Percentiles rank a stretch among this genome's conserved stretches.
phyloP scores from a whole-genome alignment of 2,329 filamentous ascomycete genomes.

The Pseudogymnoascus sp. region DNA sequence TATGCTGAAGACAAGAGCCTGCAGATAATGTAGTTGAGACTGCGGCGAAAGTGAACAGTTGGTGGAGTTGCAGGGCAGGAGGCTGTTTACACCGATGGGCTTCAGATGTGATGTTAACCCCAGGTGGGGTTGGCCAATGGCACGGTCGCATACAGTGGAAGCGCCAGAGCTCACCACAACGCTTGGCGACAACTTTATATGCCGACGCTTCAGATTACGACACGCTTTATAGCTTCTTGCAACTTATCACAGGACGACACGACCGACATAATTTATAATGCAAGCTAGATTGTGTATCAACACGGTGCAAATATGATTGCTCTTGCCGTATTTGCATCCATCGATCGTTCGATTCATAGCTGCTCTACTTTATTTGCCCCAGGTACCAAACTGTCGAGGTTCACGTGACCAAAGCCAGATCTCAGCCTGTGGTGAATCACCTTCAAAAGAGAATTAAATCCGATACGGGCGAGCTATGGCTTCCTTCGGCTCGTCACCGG shows the following conservation, averaged over 20 bases:
- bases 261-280: not conserved
- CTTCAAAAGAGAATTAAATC: not conserved
- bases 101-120: conserved; percentile 8
- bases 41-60: not conserved
- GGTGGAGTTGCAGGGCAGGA: not conserved
- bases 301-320: not conserved
- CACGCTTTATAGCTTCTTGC: not conserved
- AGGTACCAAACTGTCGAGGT: not conserved
- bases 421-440: not conserved
- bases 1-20: not conserved
- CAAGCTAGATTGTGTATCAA: not conserved
- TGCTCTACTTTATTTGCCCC: not conserved
- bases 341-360: not conserved
- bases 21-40: not conserved
- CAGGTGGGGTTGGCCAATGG: conserved; percentile 7
- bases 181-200: conserved; percentile 3
- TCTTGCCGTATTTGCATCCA: not conserved
- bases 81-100: conserved; percentile 5
- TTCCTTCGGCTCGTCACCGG: conserved; percentile 26
- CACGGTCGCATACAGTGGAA: conserved; percentile 2
- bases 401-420: not conserved
- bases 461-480: not conserved
- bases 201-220: conserved; percentile 1
- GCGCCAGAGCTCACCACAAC: conserved; percentile 2
- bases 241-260: conserved; percentile 1